phyloP scores from a whole-genome alignment of 2,329 filamentous ascomycete genomes.

The Coniochaeta ligniaria region DNA sequence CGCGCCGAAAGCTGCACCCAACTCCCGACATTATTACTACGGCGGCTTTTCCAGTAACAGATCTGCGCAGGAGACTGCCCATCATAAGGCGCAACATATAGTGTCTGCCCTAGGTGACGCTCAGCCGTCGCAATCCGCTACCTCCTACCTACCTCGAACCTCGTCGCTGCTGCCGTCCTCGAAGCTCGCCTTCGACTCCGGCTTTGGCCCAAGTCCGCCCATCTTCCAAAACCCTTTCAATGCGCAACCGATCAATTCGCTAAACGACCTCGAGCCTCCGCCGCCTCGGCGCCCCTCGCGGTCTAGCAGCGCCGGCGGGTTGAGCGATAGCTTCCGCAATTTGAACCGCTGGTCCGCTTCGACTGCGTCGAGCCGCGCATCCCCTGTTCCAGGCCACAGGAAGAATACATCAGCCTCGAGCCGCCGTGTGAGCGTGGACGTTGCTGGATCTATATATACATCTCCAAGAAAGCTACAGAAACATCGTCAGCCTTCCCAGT shows the following conservation, averaged over 20 bases:
- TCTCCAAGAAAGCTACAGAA: slow-evolving; percentile 31
- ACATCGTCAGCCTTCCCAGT: slow-evolving; percentile 19
- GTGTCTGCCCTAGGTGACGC: not conserved
- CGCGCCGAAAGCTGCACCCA: slow-evolving; percentile 1
- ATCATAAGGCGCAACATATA: not conserved
- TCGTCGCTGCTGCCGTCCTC: slow-evolving; percentile 36
- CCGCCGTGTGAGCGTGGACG: slow-evolving; percentile 37
- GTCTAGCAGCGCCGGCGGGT: slow-evolving; percentile 25
- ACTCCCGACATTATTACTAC: slow-evolving; percentile 2
- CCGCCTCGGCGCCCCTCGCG: slow-evolving; percentile 20
- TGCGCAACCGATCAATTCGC: slow-evolving; percentile 12
- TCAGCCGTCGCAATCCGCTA: not conserved
- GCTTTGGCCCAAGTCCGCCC: slow-evolving; percentile 5
- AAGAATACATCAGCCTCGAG: slow-evolving; percentile 26
- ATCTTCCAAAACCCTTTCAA: slow-evolving; percentile 16
- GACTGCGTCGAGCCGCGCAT: slow-evolving; percentile 40
- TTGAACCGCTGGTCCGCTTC: slow-evolving; percentile 48
- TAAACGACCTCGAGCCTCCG: slow-evolving; percentile 11
- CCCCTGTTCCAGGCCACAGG: slow-evolving; percentile 19
- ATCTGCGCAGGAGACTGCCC: not conserved
- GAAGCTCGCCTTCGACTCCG: slow-evolving; percentile 17
- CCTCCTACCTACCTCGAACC: slow-evolving; percentile 28
- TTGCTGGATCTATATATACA: slow-evolving; percentile 21
- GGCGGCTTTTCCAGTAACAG: not conserved
- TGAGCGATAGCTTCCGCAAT: slow-evolving; percentile 37